Percentiles rank a stretch among this genome's conserved stretches.
These are phyloP conservation scores for Penicillium janthinellum DNA, from an alignment of 2,329 filamentous ascomycete species.

Conservation along the genomic window DNA sequence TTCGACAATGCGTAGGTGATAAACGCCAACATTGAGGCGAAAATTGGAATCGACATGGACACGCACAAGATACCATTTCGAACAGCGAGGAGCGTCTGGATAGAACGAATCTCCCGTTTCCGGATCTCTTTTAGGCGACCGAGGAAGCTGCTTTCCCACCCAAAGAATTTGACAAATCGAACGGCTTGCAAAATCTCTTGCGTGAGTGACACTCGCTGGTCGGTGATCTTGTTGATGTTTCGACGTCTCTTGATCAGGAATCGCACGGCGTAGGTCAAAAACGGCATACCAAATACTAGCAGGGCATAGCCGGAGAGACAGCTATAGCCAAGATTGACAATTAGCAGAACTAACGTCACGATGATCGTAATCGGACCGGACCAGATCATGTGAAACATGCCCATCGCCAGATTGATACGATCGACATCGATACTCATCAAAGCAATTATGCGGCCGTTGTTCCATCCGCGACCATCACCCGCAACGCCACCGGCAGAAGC, in stretches of 20 bases:
- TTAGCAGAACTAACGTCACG: conserved; percentile 75
- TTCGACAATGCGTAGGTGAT: conserved; percentile 72
- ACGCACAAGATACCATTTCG: conserved; percentile 83
- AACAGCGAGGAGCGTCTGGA: conserved; percentile 79
- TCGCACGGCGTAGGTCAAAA: conserved; percentile 76
- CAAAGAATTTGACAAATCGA: conserved; percentile 94
- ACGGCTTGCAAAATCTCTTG: conserved; percentile 92
- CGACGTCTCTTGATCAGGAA: conserved; percentile 73
- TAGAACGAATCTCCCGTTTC: conserved; percentile 74
- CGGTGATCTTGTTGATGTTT: conserved; percentile 88
- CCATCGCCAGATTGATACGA: conserved; percentile 83
- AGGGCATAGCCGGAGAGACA: conserved; percentile 85
- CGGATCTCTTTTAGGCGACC: conserved; percentile 74
- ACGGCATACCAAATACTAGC: conserved; percentile 74
- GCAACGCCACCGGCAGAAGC: conserved; percentile 49
- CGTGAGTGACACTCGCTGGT: conserved; percentile 85
- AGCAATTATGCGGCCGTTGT: conserved; percentile 87
- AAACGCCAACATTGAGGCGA: conserved; percentile 93
- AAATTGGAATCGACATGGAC: conserved; percentile 82
- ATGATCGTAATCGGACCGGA: conserved; percentile 77
- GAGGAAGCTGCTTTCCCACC: conserved; percentile 89
- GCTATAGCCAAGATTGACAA: conserved; percentile 88
- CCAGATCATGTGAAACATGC: conserved; percentile 91
- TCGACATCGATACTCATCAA: conserved; percentile 96
- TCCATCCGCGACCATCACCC: conserved; percentile 80